Percentiles rank a stretch among this genome's conserved stretches.
Conservation (phyloP, 1,284 basidiomycete genomes). For the Lentinula novae-zelandiae region DNA sequence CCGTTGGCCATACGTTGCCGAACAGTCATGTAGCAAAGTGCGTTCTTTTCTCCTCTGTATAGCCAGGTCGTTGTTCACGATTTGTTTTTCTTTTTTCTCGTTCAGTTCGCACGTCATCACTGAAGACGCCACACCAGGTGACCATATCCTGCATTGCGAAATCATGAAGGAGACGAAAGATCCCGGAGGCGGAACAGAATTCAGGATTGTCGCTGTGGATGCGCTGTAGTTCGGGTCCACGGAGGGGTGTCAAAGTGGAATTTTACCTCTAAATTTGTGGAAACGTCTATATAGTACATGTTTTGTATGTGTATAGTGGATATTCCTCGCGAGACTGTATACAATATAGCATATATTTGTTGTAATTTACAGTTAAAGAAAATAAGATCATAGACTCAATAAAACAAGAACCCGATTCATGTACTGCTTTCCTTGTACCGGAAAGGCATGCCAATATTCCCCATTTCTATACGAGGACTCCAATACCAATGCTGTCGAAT, state of each 20-base stretch:
- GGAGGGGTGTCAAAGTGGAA: neutral
- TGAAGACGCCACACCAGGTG: neutral
- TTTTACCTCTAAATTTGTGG: no score
- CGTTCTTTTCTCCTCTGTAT: neutral
- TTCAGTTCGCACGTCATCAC: neutral
- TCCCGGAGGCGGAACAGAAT: slow-evolving; percentile 1
- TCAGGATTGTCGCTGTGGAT: neutral
- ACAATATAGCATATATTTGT: no score
- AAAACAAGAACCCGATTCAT: no score
- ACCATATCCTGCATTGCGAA: neutral
- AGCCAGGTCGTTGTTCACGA: neutral
- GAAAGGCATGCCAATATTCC: neutral
- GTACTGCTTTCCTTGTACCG: neutral
- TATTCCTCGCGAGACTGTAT: neutral
- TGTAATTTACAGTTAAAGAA: no score
- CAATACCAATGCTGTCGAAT: neutral
- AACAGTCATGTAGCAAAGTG: neutral
- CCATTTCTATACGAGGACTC: neutral
- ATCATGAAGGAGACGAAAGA: slow-evolving; percentile 1
- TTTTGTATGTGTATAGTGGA: neutral
- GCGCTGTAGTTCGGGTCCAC: neutral
- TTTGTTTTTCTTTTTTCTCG: neutral
- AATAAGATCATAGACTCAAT: no score
- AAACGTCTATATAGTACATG: neutral
- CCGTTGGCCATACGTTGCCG: neutral